Conservation (phyloP, 2,329 filamentous ascomycete species). For the Aspergillus pseudotamarii region DNA sequence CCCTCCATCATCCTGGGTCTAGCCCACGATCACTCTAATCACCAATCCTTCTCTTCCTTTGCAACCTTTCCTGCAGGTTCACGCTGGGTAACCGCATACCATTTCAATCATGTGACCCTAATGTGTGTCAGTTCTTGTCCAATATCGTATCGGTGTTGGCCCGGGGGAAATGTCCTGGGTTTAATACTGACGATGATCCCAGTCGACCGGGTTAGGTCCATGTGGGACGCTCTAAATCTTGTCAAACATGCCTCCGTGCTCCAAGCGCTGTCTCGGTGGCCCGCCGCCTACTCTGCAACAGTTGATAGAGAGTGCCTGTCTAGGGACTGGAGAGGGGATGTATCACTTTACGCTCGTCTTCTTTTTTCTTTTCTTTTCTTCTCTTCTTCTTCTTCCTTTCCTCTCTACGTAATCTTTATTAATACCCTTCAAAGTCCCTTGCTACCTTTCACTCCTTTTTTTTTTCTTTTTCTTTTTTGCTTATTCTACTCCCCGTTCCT, state of each 20-base stretch:
- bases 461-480: not conserved
- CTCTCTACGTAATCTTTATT: not conserved
- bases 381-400: slow-evolving; percentile 8
- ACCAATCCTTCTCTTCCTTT: slow-evolving; percentile 25
- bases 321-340: slow-evolving; percentile 20
- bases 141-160: slow-evolving; percentile 27
- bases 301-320: slow-evolving; percentile 18
- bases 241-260: slow-evolving; percentile 37
- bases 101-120: slow-evolving; percentile 41
- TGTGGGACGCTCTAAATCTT: slow-evolving; percentile 28
- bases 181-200: slow-evolving; percentile 29
- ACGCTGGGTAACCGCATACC: slow-evolving; percentile 37
- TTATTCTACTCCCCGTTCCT: slow-evolving; percentile 5
- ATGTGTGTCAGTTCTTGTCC: slow-evolving; percentile 27
- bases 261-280: slow-evolving; percentile 24
- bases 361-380: slow-evolving; percentile 11
- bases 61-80: slow-evolving; percentile 31
- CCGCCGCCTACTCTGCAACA: slow-evolving; percentile 21
- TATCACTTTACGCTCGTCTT: slow-evolving; percentile 24
- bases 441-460: not conserved
- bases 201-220: slow-evolving; percentile 23
- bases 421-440: slow-evolving; percentile 1
- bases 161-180: slow-evolving; percentile 22
- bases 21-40: slow-evolving; percentile 17
- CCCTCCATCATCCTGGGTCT: slow-evolving; percentile 15